A percentile compares a stretch with the other conserved stretches of the same genome.
Conservation (phyloP, 2,329 filamentous ascomycete species). For the Claviceps digitariae region DNA sequence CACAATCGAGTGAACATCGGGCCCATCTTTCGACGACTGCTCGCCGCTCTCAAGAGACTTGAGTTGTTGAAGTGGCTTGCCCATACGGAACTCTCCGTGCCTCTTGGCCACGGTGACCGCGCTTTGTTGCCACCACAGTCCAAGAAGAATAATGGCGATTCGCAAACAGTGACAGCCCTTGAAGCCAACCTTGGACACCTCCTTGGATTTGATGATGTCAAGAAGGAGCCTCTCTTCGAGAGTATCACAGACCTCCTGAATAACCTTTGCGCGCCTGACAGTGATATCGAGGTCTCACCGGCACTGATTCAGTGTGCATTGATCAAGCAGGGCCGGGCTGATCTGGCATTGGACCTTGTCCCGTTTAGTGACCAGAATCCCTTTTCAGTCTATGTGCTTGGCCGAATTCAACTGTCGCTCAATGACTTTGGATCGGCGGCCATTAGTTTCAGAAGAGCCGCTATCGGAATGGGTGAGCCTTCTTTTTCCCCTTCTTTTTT, state of each 20-base stretch:
- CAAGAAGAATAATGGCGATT: conserved; percentile 32
- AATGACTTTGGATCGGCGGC: conserved; percentile 63
- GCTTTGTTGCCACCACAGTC: conserved; percentile 15
- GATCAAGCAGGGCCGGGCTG: conserved; percentile 43
- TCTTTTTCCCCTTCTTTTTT: conserved; percentile 8
- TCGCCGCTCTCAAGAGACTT: conserved; percentile 57
- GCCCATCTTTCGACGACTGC: conserved; percentile 53
- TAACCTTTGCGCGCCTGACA: conserved; percentile 50
- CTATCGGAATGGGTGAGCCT: conserved; percentile 64
- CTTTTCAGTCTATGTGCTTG: conserved; percentile 72
- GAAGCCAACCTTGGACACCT: conserved; percentile 50
- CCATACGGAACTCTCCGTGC: conserved; percentile 41
- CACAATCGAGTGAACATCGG: conserved; percentile 51
- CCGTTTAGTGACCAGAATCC: conserved; percentile 42
- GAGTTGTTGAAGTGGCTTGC: conserved; percentile 62
- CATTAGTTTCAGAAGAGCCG: conserved; percentile 66
- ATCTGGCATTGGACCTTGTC: conserved; percentile 43
- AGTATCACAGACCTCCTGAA: conserved; percentile 54
- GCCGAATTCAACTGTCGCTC: conserved; percentile 59
- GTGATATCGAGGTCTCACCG: conserved; percentile 50
- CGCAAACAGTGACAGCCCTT: conserved; percentile 40
- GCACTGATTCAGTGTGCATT: conserved; percentile 49
- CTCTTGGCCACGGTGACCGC: conserved; percentile 26
- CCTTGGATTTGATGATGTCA: conserved; percentile 42
- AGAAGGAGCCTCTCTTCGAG: conserved; percentile 37